phyloP scores from a whole-genome alignment of 208 protist species.

The Trichomonas tenax region DNA sequence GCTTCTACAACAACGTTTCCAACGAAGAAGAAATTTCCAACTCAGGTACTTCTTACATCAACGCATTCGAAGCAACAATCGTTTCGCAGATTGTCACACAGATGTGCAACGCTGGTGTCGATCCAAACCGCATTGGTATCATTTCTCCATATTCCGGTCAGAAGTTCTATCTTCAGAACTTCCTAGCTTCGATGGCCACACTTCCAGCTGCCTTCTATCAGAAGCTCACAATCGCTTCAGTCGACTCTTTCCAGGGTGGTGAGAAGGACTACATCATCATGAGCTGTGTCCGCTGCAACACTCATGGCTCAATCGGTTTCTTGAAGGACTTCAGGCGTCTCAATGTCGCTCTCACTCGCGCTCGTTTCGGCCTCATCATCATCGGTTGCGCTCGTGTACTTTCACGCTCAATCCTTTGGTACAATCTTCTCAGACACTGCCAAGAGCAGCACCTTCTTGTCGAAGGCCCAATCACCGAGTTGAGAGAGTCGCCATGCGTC shows the following conservation, averaged over 20 bases:
- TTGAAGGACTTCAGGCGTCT: constrained; percentile 73
- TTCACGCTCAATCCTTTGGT: constrained; percentile 55
- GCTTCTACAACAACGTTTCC: constrained; percentile 66
- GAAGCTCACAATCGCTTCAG: constrained; percentile 67
- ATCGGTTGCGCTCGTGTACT: constrained; percentile 77
- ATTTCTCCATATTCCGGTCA: constrained; percentile 93
- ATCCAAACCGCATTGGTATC: constrained; percentile 72
- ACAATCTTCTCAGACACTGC: constrained; percentile 65
- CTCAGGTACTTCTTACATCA: constrained; percentile 84
- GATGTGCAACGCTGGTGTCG: constrained; percentile 60
- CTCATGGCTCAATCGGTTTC: constrained; percentile 76
- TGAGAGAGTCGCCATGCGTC: background rate
- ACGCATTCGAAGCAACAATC: constrained; percentile 62
- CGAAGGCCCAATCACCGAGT: constrained; percentile 48
- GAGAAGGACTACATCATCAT: constrained; percentile 95
- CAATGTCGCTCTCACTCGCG: constrained; percentile 87
- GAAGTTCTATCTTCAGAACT: constrained; percentile 62
- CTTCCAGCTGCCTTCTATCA: constrained; percentile 54
- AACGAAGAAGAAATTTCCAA: constrained; percentile 67
- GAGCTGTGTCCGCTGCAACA: constrained; percentile 81
- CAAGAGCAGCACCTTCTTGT: constrained; percentile 56
- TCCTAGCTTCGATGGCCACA: constrained; percentile 57
- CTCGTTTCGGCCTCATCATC: constrained; percentile 76
- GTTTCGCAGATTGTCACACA: constrained; percentile 71
- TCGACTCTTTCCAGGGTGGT: constrained; percentile 76